Evolutionary conservation across 257 asterid species (phyloP).

Genomic region (Craterostigma plantagineum): DNA sequence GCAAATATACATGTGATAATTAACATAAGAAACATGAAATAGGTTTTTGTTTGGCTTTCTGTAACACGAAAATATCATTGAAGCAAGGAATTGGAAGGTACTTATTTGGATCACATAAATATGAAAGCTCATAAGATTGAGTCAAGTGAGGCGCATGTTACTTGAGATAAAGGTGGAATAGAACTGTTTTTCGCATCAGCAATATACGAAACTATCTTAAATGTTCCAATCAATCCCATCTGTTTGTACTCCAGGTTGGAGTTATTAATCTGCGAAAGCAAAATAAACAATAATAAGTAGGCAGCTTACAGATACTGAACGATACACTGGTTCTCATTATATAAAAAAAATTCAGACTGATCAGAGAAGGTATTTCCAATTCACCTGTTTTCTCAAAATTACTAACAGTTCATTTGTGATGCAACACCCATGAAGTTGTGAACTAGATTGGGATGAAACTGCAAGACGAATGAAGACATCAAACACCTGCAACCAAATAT

Average conservation of each 20-base stretch:
- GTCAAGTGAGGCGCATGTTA: conserved; percentile 11
- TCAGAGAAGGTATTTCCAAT: conserved; percentile 5
- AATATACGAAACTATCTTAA: conserved; percentile 58
- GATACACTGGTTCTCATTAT: too few species aligned
- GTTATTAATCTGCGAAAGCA: conserved; percentile 39
- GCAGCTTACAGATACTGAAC: background rate
- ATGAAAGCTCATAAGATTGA: background rate
- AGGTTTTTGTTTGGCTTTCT: conserved; percentile 1
- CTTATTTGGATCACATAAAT: too few species aligned
- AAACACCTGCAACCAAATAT: conserved; percentile 39
- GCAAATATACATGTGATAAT: too few species aligned
- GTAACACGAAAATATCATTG: conserved; percentile 6
- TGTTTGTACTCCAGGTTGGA: conserved; percentile 61
- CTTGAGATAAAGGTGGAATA: conserved; percentile 39
- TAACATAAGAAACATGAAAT: too few species aligned
- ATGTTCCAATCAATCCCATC: conserved; percentile 79
- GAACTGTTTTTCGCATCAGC: conserved; percentile 36
- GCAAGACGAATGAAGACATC: conserved; percentile 67
- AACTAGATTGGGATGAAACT: conserved; percentile 35
- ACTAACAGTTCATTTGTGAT: conserved; percentile 68
- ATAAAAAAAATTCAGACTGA: background rate
- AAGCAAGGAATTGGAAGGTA: background rate
- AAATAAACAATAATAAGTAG: conserved; percentile 9
- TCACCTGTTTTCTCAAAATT: conserved; percentile 75
- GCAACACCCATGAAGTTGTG: conserved; percentile 46